A percentile compares a stretch with the other conserved stretches of the same genome.
Conservation (phyloP, 1,284 basidiomycete species). For the Heterobasidion irregulare region DNA sequence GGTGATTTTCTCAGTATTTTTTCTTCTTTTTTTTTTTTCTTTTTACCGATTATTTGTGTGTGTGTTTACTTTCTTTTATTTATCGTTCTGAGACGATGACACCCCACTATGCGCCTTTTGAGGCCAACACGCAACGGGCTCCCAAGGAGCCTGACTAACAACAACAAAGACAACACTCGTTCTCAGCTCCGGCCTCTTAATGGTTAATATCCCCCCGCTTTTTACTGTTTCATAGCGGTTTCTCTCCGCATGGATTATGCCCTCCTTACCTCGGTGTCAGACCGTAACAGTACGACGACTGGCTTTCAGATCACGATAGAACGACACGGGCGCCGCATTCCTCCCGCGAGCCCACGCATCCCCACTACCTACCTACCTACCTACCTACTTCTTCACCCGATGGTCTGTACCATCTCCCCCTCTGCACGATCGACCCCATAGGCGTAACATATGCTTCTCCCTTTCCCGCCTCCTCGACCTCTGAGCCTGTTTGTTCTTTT, state of each 20-base stretch:
- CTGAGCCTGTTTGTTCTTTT: neutral
- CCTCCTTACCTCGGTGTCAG: slow-evolving; percentile 2
- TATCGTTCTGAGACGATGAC: slow-evolving; percentile 3
- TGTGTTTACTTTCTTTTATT: neutral
- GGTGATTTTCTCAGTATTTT: slow-evolving; percentile 3
- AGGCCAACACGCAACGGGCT: neutral
- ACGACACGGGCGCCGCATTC: neutral
- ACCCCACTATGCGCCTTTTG: neutral
- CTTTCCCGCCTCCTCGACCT: neutral
- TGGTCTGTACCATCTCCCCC: too few species aligned
- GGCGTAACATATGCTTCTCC: neutral
- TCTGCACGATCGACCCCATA: too few species aligned
- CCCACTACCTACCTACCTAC: neutral
- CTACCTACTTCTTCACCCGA: neutral
- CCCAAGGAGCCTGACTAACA: slow-evolving; percentile 4
- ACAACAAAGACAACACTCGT: neutral
- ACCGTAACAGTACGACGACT: neutral
- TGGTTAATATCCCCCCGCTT: neutral
- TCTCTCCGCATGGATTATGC: neutral
- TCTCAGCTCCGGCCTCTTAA: neutral
- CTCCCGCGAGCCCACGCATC: neutral
- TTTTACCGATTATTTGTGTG: slow-evolving; percentile 3
- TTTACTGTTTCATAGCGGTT: slow-evolving; percentile 1
- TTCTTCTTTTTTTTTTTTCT: slow-evolving; percentile 1
- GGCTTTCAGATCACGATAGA: neutral